Base-by-base conservation (phyloP, 371 early-diverging fungal genomes). In the Capniomyces stellatus region DNA sequence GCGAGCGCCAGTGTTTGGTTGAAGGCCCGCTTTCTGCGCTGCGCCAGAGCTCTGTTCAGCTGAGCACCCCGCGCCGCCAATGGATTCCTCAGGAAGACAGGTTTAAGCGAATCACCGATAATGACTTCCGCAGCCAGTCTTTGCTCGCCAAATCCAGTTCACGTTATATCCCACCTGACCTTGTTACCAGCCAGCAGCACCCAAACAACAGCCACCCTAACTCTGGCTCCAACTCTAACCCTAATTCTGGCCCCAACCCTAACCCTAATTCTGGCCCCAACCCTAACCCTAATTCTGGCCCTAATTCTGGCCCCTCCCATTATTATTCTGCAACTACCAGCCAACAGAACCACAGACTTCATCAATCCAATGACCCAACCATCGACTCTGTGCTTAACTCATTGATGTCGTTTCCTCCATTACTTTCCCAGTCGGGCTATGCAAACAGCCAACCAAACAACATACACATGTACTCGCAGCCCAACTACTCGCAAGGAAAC, bases 21-120 rank as follows among this genome's bases (percentile, higher is more conserved):
- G 98, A 98, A 59, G 99, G 99, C 24, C 82, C 88, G 21, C 66
- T 98, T 49, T 81, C 75, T 61, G 86, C 89, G 57, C 74, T 97
- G 29, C 89, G 88, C 6, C 67, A 58, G 30, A 66, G 67, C 63
- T 50, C 61, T 2, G 59, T 54, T 8, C 62, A 63, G 2, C 57
- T 67, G 3, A 66, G 67, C 60, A 53, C 54, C 41, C 67, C 67
- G 29, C 67, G 60, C 39, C 56, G 43, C 31, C 67, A 58, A 18
- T n/a, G 8, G 47, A 12, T 29, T 6, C 47, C 29, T 21, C 25
- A 21, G 8, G 13, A 62, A 47, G 28, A 48, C 19, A 48, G 48
- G 23, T 18, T 6, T 24, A 48, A 48, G 19, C 48, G 48, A 19
- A 25, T 3, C 4, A 19, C 6, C 30, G 48, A 48, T 3, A 4